Evolutionary conservation across 1,284 basidiomycete species (phyloP).

Genomic region (Pascua guehoae): DNA sequence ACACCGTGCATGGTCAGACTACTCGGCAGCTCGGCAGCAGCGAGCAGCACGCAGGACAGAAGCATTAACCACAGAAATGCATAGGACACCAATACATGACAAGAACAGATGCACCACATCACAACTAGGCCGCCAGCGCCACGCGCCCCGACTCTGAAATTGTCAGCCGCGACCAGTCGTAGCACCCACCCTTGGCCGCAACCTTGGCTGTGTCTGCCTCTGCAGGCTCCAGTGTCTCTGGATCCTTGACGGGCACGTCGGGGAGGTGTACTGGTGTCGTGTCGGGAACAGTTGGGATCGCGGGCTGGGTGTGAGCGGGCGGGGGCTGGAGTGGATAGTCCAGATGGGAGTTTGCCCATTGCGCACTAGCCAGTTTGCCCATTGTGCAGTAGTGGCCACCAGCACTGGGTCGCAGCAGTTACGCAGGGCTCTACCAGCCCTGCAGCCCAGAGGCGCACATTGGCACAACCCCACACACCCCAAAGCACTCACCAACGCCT

Average conservation of each 20-base stretch:
- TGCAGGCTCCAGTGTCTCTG: slow-evolving; percentile 32
- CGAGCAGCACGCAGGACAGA: neutral
- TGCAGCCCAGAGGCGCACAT: too few species aligned
- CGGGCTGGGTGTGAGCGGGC: slow-evolving; percentile 20
- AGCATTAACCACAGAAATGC: neutral
- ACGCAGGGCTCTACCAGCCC: too few species aligned
- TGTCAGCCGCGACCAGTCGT: slow-evolving; percentile 3
- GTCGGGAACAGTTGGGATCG: slow-evolving; percentile 30
- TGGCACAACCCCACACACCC: too few species aligned
- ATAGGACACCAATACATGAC: neutral
- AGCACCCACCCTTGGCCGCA: neutral
- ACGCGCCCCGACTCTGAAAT: slow-evolving; percentile 45
- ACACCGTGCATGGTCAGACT: neutral
- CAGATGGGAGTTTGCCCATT: too few species aligned
- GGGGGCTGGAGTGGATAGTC: too few species aligned
- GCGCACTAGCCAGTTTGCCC: too few species aligned
- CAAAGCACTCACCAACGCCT: slow-evolving; percentile 48
- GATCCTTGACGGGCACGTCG: slow-evolving; percentile 55
- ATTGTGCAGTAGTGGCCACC: too few species aligned
- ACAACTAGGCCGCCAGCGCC: slow-evolving; percentile 52
- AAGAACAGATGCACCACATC: slow-evolving; percentile 1
- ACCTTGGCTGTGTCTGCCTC: neutral
- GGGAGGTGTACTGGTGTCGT: slow-evolving; percentile 48
- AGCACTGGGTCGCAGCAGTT: too few species aligned
- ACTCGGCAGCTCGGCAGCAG: neutral